Base-by-base conservation (phyloP, 345 rosid genomes). In the Stellera chamaejasme region DNA sequence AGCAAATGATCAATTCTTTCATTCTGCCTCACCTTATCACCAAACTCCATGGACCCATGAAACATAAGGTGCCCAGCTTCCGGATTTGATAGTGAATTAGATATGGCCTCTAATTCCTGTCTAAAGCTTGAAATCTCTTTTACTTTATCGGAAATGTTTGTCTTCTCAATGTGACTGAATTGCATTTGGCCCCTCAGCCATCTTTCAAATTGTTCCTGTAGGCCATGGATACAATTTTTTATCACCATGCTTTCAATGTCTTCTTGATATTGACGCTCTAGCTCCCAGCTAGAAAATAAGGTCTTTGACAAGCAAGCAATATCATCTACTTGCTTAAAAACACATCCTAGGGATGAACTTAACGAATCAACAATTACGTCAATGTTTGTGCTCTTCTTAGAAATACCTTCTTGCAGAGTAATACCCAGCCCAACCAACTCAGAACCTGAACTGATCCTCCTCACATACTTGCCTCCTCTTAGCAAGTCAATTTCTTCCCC, bases 41-140 rank as follows among this genome's bases (percentile, higher is more conserved):
- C 75, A 36, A 52, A 61, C 71, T 83, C 99, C 52, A 70, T 53
- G 15, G 85, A 86, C 36, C 80, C 66, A 43, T 75, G 73, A 27
- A 82, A 73, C 63, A 58, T 57, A 42, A 73, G 63, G 25, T 72
- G 74, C 27, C 84, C 88, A 26, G 62, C 61, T 50, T 90, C 99
- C 60, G 72, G 70, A 66, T 53, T 54, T 6, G 67, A 65, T 43
- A 87, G 65, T 11, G 76, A 74, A 48, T 77, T 83, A 54, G 79
- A 69, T 47, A 93, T 73, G 53, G 67, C 64, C 66, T 76, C 90
- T 52, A 93, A 62, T 69, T 93, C 96, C 63, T 79, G 77, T 41
- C 84, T 87, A 70, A 93, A 70, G 62, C 66, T 59, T 13, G 80
- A 78, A 52, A 94, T 67, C 68, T 87, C 88, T 62, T 83, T 75